These are phyloP conservation scores for Psidium guajava DNA, from an alignment of 345 rosid genomes.

Conservation along the genomic window DNA sequence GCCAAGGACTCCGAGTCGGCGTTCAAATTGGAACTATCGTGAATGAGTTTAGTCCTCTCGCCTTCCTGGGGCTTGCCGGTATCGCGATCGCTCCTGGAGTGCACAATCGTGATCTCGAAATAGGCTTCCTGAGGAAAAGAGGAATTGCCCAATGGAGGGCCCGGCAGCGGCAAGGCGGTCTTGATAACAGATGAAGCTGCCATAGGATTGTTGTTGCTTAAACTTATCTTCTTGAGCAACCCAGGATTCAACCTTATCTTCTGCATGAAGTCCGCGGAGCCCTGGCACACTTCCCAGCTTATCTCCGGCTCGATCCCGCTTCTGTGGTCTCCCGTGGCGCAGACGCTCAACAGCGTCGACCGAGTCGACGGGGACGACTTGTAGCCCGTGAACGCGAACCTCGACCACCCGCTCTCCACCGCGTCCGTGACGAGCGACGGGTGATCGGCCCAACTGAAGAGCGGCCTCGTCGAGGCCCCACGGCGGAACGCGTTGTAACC, in stretches of 20 bases:
- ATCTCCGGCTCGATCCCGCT: conserved; percentile 4
- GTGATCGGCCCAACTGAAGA: conserved; percentile 75
- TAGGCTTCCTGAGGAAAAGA: conserved; percentile 90
- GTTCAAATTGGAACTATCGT: conserved; percentile 15
- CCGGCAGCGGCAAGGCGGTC: conserved; percentile 75
- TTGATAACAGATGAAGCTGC: conserved; percentile 52
- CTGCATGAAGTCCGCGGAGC: conserved; percentile 69
- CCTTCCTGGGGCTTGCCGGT: conserved; percentile 27
- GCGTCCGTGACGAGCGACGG: conserved; percentile 66
- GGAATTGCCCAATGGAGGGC: conserved; percentile 66
- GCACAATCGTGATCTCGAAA: conserved; percentile 67
- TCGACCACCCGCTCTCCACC: conserved; percentile 77
- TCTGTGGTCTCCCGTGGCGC: conserved; percentile 32
- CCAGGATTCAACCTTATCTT: conserved; percentile 59
- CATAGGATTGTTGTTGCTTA: conserved; percentile 2
- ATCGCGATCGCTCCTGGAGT: conserved; percentile 11
- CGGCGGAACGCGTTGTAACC: conserved; percentile 37
- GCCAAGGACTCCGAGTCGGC: conserved; percentile 39
- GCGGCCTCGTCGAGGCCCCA: conserved; percentile 19
- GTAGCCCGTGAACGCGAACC: conserved; percentile 58
- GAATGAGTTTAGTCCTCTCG: conserved; percentile 58
- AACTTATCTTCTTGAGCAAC: conserved; percentile 7
- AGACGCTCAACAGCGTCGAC: conserved; percentile 40
- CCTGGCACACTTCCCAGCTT: conserved; percentile 76
- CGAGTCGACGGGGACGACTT: conserved; percentile 22